A percentile compares a stretch with the other conserved stretches of the same genome.
Conservation (phyloP, 2,329 filamentous ascomycete species). For the Verticillium klebahnii region DNA sequence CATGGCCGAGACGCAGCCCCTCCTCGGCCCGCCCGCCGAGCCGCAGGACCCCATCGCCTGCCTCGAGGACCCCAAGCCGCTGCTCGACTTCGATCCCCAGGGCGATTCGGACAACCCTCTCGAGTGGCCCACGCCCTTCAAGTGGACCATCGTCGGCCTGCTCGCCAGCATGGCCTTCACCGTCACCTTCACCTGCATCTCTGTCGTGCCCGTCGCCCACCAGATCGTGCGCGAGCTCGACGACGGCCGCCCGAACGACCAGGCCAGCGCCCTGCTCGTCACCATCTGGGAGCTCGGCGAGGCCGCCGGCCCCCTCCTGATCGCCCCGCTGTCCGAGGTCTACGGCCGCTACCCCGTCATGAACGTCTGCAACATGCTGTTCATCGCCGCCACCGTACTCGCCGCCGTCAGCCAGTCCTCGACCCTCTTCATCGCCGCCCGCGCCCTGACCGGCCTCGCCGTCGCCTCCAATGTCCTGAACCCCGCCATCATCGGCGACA, state of each 20-base stretch:
- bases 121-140: slow-evolving; percentile 47
- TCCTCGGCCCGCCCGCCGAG: not conserved
- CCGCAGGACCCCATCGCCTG: not conserved
- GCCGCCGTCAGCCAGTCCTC: slow-evolving; percentile 41
- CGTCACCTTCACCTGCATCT: slow-evolving; percentile 55
- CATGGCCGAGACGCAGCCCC: not conserved
- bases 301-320: slow-evolving; percentile 53
- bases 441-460: slow-evolving; percentile 56
- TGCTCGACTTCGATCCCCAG: slow-evolving; percentile 12
- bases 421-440: slow-evolving; percentile 44
- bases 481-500: slow-evolving; percentile 60
- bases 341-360: slow-evolving; percentile 52
- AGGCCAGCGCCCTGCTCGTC: slow-evolving; percentile 56
- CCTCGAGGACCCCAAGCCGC: not conserved
- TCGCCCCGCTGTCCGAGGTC: slow-evolving; percentile 59
- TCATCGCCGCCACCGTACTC: slow-evolving; percentile 42
- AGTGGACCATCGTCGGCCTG: slow-evolving; percentile 48
- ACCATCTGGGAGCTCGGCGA: slow-evolving; percentile 68
- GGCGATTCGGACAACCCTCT: slow-evolving; percentile 35
- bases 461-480: slow-evolving; percentile 61
- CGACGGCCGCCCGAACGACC: slow-evolving; percentile 31
- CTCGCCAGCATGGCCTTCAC: slow-evolving; percentile 52
- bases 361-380: slow-evolving; percentile 46
- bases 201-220: slow-evolving; percentile 47
- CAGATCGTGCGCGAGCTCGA: slow-evolving; percentile 45